These are phyloP conservation scores for Apiotrichum montevideense DNA, from an alignment of 1,284 basidiomycete species.

Conservation along the genomic window DNA sequence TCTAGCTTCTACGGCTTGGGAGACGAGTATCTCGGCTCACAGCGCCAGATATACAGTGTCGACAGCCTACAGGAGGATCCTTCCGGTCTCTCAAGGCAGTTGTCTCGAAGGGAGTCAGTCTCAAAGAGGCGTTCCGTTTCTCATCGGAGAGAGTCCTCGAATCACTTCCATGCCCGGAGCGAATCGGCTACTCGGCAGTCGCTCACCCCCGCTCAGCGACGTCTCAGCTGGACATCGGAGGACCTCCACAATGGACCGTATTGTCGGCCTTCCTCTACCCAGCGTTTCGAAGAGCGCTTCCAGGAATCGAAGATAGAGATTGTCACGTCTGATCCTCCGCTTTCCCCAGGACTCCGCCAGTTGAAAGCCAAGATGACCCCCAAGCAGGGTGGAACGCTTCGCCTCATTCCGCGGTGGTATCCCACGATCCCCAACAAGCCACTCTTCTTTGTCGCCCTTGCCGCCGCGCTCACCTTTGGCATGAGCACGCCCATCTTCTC, in stretches of 20 bases:
- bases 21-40: not conserved
- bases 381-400: not conserved
- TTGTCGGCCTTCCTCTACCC: too few relatives aligned
- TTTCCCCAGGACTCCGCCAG: not conserved
- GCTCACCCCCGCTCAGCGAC: constrained; percentile 26
- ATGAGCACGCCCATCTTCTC: constrained; percentile 87
- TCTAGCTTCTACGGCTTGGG: not conserved
- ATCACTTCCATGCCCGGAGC: too few relatives aligned
- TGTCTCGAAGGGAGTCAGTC: too few relatives aligned
- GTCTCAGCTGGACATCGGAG: constrained; percentile 28
- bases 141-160: too few relatives aligned
- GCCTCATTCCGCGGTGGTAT: constrained; percentile 33
- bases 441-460: constrained; percentile 61
- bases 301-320: not conserved
- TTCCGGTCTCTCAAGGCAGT: too few relatives aligned
- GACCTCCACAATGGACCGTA: constrained; percentile 12
- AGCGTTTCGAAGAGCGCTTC: too few relatives aligned
- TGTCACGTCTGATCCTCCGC: not conserved
- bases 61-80: too few relatives aligned
- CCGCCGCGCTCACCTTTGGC: constrained; percentile 63
- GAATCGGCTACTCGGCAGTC: too few relatives aligned
- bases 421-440: constrained; percentile 70
- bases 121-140: too few relatives aligned
- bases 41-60: too few relatives aligned
- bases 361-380: too few relatives aligned